Evolutionary conservation across 2,329 filamentous ascomycete species (phyloP).

Genomic region (Xylariaceae sp.): DNA sequence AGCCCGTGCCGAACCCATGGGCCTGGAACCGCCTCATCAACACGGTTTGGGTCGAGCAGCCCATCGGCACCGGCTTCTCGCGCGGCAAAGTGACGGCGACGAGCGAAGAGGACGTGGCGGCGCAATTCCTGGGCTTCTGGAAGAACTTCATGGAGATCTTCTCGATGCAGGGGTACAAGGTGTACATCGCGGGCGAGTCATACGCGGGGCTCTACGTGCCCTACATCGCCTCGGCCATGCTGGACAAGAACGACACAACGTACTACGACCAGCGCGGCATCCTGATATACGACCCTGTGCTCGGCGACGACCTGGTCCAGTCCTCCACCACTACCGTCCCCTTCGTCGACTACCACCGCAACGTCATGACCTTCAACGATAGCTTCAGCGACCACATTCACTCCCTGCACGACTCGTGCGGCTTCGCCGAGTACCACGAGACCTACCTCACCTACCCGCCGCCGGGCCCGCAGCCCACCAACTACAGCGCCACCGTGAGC

Average conservation of each 20-base stretch:
- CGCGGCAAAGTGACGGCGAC: slow-evolving; percentile 60
- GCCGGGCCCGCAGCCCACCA: slow-evolving; percentile 48
- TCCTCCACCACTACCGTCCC: slow-evolving; percentile 43
- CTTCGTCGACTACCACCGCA: slow-evolving; percentile 51
- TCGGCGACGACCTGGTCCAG: slow-evolving; percentile 44
- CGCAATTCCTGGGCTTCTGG: slow-evolving; percentile 74
- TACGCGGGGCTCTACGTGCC: slow-evolving; percentile 52
- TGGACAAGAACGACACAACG: slow-evolving; percentile 40
- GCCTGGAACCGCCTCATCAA: slow-evolving; percentile 75
- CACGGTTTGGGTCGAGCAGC: slow-evolving; percentile 72
- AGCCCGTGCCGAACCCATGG: slow-evolving; percentile 62
- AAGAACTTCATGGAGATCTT: slow-evolving; percentile 53
- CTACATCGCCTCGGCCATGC: slow-evolving; percentile 51
- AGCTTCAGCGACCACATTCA: slow-evolving; percentile 51
- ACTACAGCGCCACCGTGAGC: slow-evolving; percentile 35
- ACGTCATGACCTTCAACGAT: slow-evolving; percentile 54
- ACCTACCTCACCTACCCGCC: slow-evolving; percentile 60
- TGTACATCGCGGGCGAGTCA: slow-evolving; percentile 51
- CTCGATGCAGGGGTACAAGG: slow-evolving; percentile 46
- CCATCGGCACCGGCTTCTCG: slow-evolving; percentile 64
- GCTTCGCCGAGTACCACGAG: slow-evolving; percentile 52
- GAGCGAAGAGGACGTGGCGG: slow-evolving; percentile 62
- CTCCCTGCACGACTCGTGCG: slow-evolving; percentile 46
- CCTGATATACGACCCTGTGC: slow-evolving; percentile 63
- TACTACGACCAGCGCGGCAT: slow-evolving; percentile 49